Conservation (phyloP, 106 monocot species). For the Platanthera zijinensis region DNA sequence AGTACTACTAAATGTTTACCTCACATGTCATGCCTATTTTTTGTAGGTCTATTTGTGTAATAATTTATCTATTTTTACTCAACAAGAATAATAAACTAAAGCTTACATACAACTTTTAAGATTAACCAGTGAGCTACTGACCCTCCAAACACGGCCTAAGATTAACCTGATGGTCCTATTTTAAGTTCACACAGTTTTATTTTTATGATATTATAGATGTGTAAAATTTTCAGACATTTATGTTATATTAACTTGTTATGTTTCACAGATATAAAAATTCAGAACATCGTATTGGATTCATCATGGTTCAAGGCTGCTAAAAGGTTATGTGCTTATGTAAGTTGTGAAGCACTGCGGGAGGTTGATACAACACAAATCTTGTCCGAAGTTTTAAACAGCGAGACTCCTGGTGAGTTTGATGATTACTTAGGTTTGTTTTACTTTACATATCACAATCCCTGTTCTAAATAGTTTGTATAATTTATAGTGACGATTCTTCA, state of each 20-base stretch:
- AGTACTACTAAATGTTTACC: too few relatives aligned
- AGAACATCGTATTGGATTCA: conserved; percentile 55
- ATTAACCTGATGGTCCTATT: too few relatives aligned
- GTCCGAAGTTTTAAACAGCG: conserved; percentile 43
- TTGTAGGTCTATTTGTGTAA: too few relatives aligned
- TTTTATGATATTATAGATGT: background rate
- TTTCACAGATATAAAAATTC: conserved; percentile 51
- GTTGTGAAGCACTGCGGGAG: conserved; percentile 68
- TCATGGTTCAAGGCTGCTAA: conserved; percentile 67
- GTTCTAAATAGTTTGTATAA: background rate
- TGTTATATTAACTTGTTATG: background rate
- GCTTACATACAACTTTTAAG: too few relatives aligned
- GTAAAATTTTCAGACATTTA: background rate
- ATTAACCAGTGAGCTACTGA: too few relatives aligned
- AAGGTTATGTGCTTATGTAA: conserved; percentile 83
- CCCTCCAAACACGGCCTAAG: too few relatives aligned
- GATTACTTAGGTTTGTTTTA: background rate
- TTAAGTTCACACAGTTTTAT: too few relatives aligned
- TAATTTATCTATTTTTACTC: too few relatives aligned
- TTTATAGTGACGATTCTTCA: background rate
- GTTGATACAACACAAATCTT: conserved; percentile 88
- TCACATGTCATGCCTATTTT: too few relatives aligned
- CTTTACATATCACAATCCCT: background rate
- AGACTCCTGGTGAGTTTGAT: conserved; percentile 28
- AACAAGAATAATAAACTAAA: too few relatives aligned